Evolutionary conservation across 108 stramenopile genomes (phyloP).

Genomic region (Pseudonitzschia delicatissima): DNA sequence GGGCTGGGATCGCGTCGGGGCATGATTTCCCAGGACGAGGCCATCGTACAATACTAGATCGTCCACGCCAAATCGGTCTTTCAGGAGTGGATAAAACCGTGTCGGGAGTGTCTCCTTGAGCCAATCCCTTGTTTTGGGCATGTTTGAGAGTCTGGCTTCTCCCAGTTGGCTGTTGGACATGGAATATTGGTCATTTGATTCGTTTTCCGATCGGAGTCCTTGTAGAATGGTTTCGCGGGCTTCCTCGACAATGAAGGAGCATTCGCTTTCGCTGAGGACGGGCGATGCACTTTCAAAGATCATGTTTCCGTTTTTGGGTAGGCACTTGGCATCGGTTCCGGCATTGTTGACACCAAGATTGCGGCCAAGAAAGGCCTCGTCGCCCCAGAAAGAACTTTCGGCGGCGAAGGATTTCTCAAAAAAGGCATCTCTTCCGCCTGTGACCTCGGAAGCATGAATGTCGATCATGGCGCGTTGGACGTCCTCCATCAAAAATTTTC

Average conservation of each 20-base stretch:
- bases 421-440: constrained; percentile 6
- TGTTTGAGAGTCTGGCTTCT: constrained; percentile 6
- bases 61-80: constrained; percentile 2
- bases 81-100: constrained; percentile 2
- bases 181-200: not conserved
- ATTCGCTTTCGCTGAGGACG: not conserved
- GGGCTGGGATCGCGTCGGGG: constrained; percentile 14
- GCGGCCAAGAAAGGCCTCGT: not conserved
- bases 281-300: not conserved
- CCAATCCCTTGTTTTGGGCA: constrained; percentile 10
- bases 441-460: not conserved
- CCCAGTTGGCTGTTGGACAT: constrained; percentile 6
- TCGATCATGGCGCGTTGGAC: not conserved
- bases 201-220: not conserved
- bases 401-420: not conserved
- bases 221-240: constrained; percentile 4
- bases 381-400: not conserved
- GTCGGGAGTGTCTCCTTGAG: not conserved
- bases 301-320: not conserved
- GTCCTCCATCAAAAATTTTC: not conserved
- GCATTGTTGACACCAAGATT: not conserved
- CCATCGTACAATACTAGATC: constrained; percentile 9
- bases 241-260: not conserved
- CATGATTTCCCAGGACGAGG: constrained; percentile 12
- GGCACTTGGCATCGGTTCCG: not conserved